Evolutionary conservation across 192 early-diverging fungal species (phyloP), one percentile per base, ranked within the genome.

Genomic region (Fimicolochytrium jonesii): DNA sequence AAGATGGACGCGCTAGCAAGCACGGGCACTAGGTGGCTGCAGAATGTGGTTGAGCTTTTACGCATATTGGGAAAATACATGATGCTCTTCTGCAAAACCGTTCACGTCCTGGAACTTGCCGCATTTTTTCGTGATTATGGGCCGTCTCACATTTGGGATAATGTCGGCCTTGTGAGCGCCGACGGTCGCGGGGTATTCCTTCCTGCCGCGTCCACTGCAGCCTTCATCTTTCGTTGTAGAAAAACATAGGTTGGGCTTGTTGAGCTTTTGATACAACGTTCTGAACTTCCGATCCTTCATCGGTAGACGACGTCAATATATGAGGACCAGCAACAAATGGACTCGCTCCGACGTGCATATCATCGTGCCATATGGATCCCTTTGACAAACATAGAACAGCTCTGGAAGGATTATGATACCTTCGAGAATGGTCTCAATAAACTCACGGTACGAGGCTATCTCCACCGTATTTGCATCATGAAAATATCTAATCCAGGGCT

Each of bases 371-470:
- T 95, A n/a, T 74, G 82, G 31, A 91, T 92, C 29, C 95, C 95
- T 1, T 57, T 94, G 36, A 73, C 85, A 49, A 92, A 93, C 46
- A 82, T 98, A 13, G 94, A 96, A 56, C 80, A 87, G 65, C 81
- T 98, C 13, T 98, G 95, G 95, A 93, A 93, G 52, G 87, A 93
- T 36, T 96, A 96, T 71, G 95, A 98, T 71, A 72, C 83, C 26
- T 96, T 90, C 76, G 94, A 96, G 61, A 94, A 91, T 63, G 76
- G 75, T 5, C 71, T 92, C 17, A 92, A 91, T 71, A 86, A 91
- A 61, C 60, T 91, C 45, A 89, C 89, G 61, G 88, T 90, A 83
- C 31, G 13, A n/a, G 13, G 13, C 1, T 61, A 61, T 28, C 29
- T 50, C 6, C 37, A 55, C 29, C 41, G 32, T 45, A 50, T 39